Evolutionary conservation across 1,139 yeast species (phyloP), one percentile per base, ranked within the genome.

Genomic region (Hyphopichia fennica): DNA sequence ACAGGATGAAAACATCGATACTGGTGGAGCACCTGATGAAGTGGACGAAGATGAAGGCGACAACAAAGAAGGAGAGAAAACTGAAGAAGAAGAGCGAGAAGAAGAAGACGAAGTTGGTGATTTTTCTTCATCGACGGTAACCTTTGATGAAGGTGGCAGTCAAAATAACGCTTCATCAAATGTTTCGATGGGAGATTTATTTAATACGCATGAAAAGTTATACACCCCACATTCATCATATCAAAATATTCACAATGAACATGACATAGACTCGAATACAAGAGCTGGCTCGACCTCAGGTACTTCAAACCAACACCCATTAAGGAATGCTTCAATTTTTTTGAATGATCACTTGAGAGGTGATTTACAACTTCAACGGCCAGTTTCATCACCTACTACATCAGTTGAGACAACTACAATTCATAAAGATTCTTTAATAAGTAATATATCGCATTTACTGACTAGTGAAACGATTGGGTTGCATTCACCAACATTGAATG

Each of bases 161-260:
- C 13, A 25, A 9, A 25, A 25, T 25, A 10, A 38, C 22, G 43
- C 33, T 8, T n/a, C n/a, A n/a, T n/a, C n/a, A n/a, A 49, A 50
- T 35, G 65, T 60, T 25, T 58, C 60, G 5, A 39, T 64, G 7
- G 41, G 48, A 2, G 70, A 66, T 10, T 49, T 72, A 20, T 62
- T 67, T 37, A 36, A 54, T 0, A 58, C 62, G 1, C 78, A 72
- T 47, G 76, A 71, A 41, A 58, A 60, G 41, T 53, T 72, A 11
- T 70, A 53, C 42, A 47, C 53, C 4, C 43, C 57, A 17, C 38
- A 28, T 14, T 17, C 19, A 3, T 35, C 39, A 22, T 20, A n/a
- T 25, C 38, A 7, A 7, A 8, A 34, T 4, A 9, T 19, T 6
- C 20, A 31, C 17, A 16, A 11, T 31, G 20, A 31, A 13, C 15